Evolutionary conservation across 169 alveolate genomes (phyloP).

Genomic region (Plasmodium sp.): DNA sequence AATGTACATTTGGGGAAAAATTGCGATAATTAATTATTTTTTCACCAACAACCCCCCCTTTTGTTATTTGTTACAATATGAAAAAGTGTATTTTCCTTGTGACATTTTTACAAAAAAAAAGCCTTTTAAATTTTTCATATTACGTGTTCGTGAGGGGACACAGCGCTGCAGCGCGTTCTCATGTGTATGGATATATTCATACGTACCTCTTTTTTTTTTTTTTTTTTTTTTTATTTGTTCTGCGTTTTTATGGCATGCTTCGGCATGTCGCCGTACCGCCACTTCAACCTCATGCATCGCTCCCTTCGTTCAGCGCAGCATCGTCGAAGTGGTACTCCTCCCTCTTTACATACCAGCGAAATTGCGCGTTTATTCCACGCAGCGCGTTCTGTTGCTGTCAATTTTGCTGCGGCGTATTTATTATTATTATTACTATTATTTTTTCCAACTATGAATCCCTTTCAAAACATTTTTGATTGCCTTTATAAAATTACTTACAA

Average conservation of each 20-base stretch:
- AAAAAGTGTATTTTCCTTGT: background rate
- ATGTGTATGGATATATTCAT: background rate
- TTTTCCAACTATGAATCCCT: background rate
- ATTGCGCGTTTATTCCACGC: background rate
- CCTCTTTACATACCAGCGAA: background rate
- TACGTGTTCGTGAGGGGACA: background rate
- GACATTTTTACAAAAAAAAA: background rate
- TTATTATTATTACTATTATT: background rate
- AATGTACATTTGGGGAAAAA: background rate
- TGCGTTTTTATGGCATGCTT: background rate
- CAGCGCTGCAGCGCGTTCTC: background rate
- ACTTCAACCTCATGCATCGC: background rate
- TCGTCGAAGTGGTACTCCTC: background rate
- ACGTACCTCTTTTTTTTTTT: background rate
- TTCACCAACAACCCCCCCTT: background rate
- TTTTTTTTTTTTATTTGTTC: background rate
- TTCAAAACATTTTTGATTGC: background rate
- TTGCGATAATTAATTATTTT: background rate
- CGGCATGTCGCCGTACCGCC: background rate
- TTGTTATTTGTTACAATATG: background rate
- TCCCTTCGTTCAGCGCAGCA: background rate
- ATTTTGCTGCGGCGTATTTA: background rate
- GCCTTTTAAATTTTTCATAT: background rate
- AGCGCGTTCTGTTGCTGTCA: background rate
- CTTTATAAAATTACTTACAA: background rate